Percentiles rank a stretch among this genome's conserved stretches.
phyloP scores from a whole-genome alignment of 768 basidiomycete species.

The Macrolepiota albuminosa region DNA sequence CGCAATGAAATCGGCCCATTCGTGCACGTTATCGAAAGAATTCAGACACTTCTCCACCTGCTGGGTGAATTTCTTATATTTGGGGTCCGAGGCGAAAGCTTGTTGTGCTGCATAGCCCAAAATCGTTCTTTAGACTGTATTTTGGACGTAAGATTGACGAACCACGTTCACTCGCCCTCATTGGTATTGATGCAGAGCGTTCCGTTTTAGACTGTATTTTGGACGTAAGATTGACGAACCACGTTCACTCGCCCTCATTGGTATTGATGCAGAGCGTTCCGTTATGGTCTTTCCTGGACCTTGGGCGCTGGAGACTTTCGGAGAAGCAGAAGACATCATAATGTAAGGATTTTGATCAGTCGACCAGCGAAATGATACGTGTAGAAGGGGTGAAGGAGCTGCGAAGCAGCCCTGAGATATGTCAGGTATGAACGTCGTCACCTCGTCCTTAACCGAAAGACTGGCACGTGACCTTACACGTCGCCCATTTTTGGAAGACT shows the following conservation, averaged over 20 bases:
- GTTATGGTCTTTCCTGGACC: slow-evolving; percentile 28
- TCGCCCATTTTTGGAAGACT: not conserved
- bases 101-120: slow-evolving; percentile 39
- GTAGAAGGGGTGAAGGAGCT: slow-evolving; percentile 9
- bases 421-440: not conserved
- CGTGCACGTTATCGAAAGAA: slow-evolving; percentile 92
- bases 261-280: slow-evolving; percentile 36
- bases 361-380: slow-evolving; percentile 15
- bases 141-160: slow-evolving; percentile 15
- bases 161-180: slow-evolving; percentile 49
- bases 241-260: slow-evolving; percentile 44
- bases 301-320: slow-evolving; percentile 26
- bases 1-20: slow-evolving; percentile 99
- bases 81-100: slow-evolving; percentile 73
- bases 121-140: not conserved
- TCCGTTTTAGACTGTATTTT: not conserved
- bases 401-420: slow-evolving; percentile 6
- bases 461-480: slow-evolving; percentile 15
- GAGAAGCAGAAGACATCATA: slow-evolving; percentile 18
- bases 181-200: no score
- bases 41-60: slow-evolving; percentile 91
- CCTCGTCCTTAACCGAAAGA: not conserved
- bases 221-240: slow-evolving; percentile 28
- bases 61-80: slow-evolving; percentile 89
- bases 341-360: slow-evolving; percentile 4